Evolutionary conservation across 352 stramenopile species (phyloP), one percentile per base, ranked within the genome.

Genomic region (Aphanomyces astaci): DNA sequence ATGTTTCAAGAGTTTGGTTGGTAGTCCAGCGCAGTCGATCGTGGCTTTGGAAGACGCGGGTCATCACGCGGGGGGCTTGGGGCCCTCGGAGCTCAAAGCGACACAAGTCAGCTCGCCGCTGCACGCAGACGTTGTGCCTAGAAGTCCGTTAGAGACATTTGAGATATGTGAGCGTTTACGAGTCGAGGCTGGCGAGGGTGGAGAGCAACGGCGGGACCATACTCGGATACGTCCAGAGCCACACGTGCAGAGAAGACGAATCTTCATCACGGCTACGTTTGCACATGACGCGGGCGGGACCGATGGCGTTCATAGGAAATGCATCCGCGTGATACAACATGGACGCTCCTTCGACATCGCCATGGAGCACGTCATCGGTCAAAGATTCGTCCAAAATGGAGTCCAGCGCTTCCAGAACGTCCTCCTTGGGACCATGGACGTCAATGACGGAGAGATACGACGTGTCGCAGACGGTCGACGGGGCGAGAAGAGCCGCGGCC

Each of bases 31-130:
- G 33, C 11, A 4, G 56, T 54, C 19, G 4, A 32, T n/a, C 24
- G 56, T 65, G 39, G 22, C 22, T 4, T n/a, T 52, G 31, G 1
- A 65, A 46, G 0, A 65, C 22, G 17, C 30, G 19, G 7, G 33
- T n/a, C 56, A 65, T 52, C 10, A 65, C 39, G 40, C n/a, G 33
- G 15, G 3, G 2, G 3, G 17, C 25, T 11, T 53, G 11, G 4
- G 25, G 24, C 22, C 56, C 56, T 7, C 56, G 56, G 22, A 65
- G 10, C 28, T 65, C 56, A 39, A 65, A 65, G 22, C 56, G 56
- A 53, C 32, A 24, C 11, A 65, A 36, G 13, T 39, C 25, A 5
- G 22, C 13, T 39, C 51, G 51, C 22, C 51, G 27, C 4, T 59
- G 36, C 36, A 43, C 51, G 27, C 15, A 10, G 51, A 59, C 25